Percentiles rank a stretch among this genome's conserved stretches.
These are phyloP conservation scores for Coemansia sp. DNA, from an alignment of 192 early-diverging fungal species.

Conservation along the genomic window DNA sequence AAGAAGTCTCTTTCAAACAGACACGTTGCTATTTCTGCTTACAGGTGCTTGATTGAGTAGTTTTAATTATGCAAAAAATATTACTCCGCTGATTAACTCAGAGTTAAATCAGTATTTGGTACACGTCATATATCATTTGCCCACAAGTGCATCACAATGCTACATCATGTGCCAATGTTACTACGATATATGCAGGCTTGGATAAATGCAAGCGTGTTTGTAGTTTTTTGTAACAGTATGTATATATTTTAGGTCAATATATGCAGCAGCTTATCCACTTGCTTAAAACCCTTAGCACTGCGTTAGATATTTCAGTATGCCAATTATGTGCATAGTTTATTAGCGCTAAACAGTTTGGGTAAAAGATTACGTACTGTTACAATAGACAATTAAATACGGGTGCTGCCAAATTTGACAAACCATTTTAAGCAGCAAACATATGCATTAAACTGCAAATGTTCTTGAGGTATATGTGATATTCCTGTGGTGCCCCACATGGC, in stretches of 20 bases:
- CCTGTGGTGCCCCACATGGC: no score
- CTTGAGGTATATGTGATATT: no score
- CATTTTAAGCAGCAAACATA: neutral
- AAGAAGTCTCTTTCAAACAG: no score
- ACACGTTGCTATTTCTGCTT: no score
- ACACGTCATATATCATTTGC: neutral
- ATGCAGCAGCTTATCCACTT: neutral
- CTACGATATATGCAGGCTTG: slow-evolving; percentile 14
- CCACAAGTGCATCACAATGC: neutral
- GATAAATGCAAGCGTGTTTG: slow-evolving; percentile 10
- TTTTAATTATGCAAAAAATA: no score
- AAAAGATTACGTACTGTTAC: neutral
- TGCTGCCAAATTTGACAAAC: neutral
- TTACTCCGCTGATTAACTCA: no score
- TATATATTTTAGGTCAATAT: slow-evolving; percentile 19
- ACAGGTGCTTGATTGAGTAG: no score
- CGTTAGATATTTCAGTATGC: neutral
- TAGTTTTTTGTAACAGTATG: neutral
- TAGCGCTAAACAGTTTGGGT: slow-evolving; percentile 15
- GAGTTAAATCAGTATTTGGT: neutral
- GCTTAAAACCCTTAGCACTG: neutral
- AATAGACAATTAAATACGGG: no score
- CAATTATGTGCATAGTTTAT: neutral
- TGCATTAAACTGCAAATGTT: neutral
- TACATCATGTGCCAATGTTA: neutral